Conservation (phyloP, 768 basidiomycete genomes). For the Rhizopogon rudus region DNA sequence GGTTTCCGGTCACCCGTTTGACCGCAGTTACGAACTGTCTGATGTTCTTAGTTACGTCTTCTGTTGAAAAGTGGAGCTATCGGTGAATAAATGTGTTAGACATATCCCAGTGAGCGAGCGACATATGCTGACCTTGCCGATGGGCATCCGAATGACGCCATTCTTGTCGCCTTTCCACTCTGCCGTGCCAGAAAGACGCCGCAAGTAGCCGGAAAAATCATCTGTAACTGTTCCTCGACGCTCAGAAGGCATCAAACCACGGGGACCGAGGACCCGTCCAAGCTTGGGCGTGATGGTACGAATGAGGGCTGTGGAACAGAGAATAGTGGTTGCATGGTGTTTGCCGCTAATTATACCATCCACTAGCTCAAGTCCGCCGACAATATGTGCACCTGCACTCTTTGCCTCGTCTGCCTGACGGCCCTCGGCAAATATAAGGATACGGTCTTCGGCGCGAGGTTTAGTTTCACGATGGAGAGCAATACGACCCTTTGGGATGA, state of each 20-base stretch:
- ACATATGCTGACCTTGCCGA: conserved; percentile 57
- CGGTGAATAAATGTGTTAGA: conserved; percentile 2
- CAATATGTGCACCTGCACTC: conserved; percentile 83
- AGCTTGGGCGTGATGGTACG: conserved; percentile 75
- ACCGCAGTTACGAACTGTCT: conserved; percentile 72
- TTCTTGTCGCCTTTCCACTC: conserved; percentile 93
- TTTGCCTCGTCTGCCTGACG: conserved; percentile 77
- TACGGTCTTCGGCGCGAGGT: conserved; percentile 60
- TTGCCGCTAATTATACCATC: conserved; percentile 72
- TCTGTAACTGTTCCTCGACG: conserved; percentile 93
- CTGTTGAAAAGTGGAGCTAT: conserved; percentile 68
- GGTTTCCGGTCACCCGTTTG: conserved; percentile 69
- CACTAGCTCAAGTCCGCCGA: conserved; percentile 87
- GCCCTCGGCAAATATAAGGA: conserved; percentile 94
- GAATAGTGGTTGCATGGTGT: conserved; percentile 75
- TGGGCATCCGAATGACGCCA: conserved; percentile 79
- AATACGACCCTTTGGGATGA: conserved; percentile 87
- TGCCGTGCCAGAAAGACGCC: conserved; percentile 70
- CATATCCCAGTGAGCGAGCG: not conserved
- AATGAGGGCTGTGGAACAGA: conserved; percentile 78
- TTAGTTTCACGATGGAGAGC: conserved; percentile 81
- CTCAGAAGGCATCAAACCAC: conserved; percentile 93
- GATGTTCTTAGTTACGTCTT: conserved; percentile 76
- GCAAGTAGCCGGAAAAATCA: conserved; percentile 78
- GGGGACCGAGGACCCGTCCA: conserved; percentile 77